phyloP scores from a whole-genome alignment of 106 monocot species.

The Alisma plantagoaquatica region DNA sequence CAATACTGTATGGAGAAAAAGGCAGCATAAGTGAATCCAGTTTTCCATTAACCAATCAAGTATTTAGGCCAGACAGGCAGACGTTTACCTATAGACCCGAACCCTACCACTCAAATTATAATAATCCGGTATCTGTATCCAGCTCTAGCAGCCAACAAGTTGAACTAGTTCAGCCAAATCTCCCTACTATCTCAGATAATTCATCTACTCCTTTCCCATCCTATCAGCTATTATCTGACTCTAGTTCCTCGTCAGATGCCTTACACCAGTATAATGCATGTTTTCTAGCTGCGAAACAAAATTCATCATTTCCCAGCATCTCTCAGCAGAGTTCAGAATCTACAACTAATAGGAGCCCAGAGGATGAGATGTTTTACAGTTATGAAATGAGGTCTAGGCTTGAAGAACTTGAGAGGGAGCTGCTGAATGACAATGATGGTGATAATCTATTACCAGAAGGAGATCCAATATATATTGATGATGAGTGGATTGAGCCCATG shows the following conservation, averaged over 20 bases:
- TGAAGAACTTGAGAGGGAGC: conserved; percentile 73
- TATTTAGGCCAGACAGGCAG: conserved; percentile 29
- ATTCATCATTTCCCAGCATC: conserved; percentile 31
- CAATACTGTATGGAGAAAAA: conserved; percentile 23
- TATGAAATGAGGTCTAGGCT: conserved; percentile 75
- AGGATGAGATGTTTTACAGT: conserved; percentile 40
- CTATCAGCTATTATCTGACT: conserved; percentile 26
- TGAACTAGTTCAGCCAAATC: conserved; percentile 8
- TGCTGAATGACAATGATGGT: conserved; percentile 62
- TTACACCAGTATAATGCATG: conserved; percentile 41
- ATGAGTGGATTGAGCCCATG: conserved; percentile 70
- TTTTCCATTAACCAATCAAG: conserved; percentile 24
- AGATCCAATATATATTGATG: conserved; percentile 35
- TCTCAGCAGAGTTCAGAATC: conserved; percentile 48
- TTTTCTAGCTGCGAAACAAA: conserved; percentile 20
- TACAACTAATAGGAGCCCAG: conserved; percentile 42
- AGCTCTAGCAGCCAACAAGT: conserved; percentile 10
- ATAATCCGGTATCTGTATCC: conserved; percentile 25
- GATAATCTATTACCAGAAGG: conserved; percentile 22
- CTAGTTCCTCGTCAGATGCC: conserved; percentile 23
- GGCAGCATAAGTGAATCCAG: conserved; percentile 14
- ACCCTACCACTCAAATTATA: conserved; percentile 26
- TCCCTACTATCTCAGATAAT: conserved; percentile 10
- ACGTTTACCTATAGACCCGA: conserved; percentile 27
- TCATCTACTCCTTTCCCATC: conserved; percentile 30